These are phyloP conservation scores for Penicillium tannophilum DNA, from an alignment of 495 filamentous ascomycete species.

Conservation along the genomic window DNA sequence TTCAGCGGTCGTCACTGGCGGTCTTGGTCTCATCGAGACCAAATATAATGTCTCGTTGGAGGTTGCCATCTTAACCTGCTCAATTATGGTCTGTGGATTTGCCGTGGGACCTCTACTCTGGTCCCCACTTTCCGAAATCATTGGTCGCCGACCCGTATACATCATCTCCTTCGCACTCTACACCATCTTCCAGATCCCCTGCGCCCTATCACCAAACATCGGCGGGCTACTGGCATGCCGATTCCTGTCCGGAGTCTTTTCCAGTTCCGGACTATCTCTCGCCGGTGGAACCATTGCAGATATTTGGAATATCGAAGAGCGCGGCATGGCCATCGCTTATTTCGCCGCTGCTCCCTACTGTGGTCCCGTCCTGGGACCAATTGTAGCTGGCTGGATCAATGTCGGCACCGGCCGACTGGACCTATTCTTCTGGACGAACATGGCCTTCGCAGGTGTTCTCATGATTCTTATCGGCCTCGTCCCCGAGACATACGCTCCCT, in stretches of 20 bases:
- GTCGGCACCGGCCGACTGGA: slow-evolving; percentile 55
- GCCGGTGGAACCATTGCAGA: slow-evolving; percentile 64
- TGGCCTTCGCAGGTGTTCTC: slow-evolving; percentile 47
- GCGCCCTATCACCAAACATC: slow-evolving; percentile 58
- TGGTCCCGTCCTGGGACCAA: slow-evolving; percentile 60
- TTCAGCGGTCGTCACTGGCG: slow-evolving; percentile 63
- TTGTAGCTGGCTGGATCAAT: slow-evolving; percentile 59
- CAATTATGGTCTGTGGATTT: slow-evolving; percentile 45
- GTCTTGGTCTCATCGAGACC: slow-evolving; percentile 56
- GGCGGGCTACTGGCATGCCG: slow-evolving; percentile 56
- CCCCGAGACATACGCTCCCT: slow-evolving; percentile 65
- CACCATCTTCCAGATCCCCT: slow-evolving; percentile 59
- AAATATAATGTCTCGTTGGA: slow-evolving; percentile 65
- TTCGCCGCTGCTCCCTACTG: slow-evolving; percentile 58
- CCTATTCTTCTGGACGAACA: slow-evolving; percentile 52
- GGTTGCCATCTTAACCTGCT: slow-evolving; percentile 59
- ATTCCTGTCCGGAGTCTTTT: slow-evolving; percentile 62
- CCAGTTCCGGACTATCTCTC: slow-evolving; percentile 61
- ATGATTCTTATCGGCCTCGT: slow-evolving; percentile 51
- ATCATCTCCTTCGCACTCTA: slow-evolving; percentile 55
- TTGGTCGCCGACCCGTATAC: slow-evolving; percentile 63
- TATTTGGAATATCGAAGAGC: slow-evolving; percentile 59
- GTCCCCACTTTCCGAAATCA: slow-evolving; percentile 75
- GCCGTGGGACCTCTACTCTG: slow-evolving; percentile 56
- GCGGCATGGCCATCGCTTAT: slow-evolving; percentile 61